phyloP scores from a whole-genome alignment of 306 rosid genomes.

The Benincasa hispida region DNA sequence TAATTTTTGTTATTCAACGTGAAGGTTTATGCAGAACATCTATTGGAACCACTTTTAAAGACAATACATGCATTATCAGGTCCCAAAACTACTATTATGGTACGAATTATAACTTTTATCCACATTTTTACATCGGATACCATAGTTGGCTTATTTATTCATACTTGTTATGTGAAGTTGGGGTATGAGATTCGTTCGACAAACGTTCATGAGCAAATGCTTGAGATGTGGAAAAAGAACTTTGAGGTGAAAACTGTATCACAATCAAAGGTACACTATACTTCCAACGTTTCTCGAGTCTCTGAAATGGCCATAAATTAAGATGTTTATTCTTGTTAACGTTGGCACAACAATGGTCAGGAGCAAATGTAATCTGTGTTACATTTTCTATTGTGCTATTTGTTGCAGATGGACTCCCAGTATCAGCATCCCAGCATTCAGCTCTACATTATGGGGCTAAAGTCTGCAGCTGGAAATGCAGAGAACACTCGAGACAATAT shows the following conservation, averaged over 20 bases:
- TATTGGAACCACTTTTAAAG: conserved; percentile 70
- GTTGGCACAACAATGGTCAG: neutral
- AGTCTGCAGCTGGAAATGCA: conserved; percentile 18
- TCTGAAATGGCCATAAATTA: neutral
- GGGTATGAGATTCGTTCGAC: conserved; percentile 87
- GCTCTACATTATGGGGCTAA: conserved; percentile 52
- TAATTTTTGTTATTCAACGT: neutral
- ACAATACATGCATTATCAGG: conserved; percentile 74
- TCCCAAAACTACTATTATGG: conserved; percentile 74
- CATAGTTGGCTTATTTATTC: neutral
- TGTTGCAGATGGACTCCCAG: conserved; percentile 24
- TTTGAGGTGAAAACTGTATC: conserved; percentile 70
- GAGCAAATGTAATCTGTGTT: no score
- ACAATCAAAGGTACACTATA: conserved; percentile 55
- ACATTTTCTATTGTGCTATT: neutral
- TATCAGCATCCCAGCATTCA: conserved; percentile 90
- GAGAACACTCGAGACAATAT: conserved; percentile 12
- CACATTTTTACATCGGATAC: neutral
- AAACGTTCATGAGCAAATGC: conserved; percentile 82
- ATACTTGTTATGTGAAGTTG: conserved; percentile 39
- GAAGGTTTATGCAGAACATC: conserved; percentile 80
- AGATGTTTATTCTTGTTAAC: neutral
- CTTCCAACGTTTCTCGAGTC: neutral
- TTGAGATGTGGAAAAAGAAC: conserved; percentile 66
- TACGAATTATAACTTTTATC: conserved; percentile 10